These are phyloP conservation scores for Phoma sp. DNA, from an alignment of 2,329 filamentous ascomycete genomes.

Conservation along the genomic window DNA sequence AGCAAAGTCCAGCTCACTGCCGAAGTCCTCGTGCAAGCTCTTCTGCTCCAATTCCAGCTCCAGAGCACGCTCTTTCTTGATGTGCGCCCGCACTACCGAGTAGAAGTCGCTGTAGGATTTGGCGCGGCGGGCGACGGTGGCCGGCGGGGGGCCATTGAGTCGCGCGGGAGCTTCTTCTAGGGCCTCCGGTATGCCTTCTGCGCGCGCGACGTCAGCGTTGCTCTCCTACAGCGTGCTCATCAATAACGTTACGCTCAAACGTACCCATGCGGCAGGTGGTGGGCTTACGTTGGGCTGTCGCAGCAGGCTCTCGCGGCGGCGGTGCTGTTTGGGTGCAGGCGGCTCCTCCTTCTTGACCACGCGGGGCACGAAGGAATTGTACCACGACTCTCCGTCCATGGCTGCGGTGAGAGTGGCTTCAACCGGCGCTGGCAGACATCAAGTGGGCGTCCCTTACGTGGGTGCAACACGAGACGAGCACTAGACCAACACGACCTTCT, in stretches of 20 bases:
- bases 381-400: slow-evolving; percentile 82
- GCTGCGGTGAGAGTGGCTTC: slow-evolving; percentile 12
- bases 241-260: slow-evolving; percentile 42
- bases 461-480: neutral
- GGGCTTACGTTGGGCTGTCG: slow-evolving; percentile 57
- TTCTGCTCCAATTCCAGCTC: slow-evolving; percentile 41
- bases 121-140: slow-evolving; percentile 68
- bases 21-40: slow-evolving; percentile 52
- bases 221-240: slow-evolving; percentile 57
- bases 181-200: slow-evolving; percentile 63
- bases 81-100: slow-evolving; percentile 64
- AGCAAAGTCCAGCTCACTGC: slow-evolving; percentile 65
- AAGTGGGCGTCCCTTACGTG: slow-evolving; percentile 8
- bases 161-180: slow-evolving; percentile 62
- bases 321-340: slow-evolving; percentile 55
- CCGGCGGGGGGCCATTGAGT: slow-evolving; percentile 67
- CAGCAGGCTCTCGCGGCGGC: slow-evolving; percentile 72
- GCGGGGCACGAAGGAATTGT: slow-evolving; percentile 72
- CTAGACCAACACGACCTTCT: neutral
- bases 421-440: slow-evolving; percentile 10
- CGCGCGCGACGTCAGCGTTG: slow-evolving; percentile 59
- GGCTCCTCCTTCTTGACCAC: slow-evolving; percentile 57
- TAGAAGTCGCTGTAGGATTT: slow-evolving; percentile 83
- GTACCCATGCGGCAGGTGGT: slow-evolving; percentile 39
- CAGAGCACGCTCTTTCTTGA: slow-evolving; percentile 57